A percentile compares a stretch with the other conserved stretches of the same genome.
Conservation (phyloP, 1,284 basidiomycete genomes). For the Ceratobasidium theobromae region DNA sequence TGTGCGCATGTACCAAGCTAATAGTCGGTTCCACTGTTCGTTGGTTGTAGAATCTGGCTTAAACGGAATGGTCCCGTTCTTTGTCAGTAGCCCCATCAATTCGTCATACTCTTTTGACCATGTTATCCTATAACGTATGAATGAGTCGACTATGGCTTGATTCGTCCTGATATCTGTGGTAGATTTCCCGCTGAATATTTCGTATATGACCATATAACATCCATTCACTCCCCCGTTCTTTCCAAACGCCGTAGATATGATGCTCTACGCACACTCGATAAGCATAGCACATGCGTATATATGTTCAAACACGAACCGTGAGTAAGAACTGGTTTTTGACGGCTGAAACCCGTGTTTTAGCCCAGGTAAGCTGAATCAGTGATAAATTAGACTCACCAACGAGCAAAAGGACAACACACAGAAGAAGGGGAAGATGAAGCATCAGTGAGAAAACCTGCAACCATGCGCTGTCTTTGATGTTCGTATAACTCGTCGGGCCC, state of each 20-base stretch:
- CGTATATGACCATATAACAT: background rate
- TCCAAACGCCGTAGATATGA: background rate
- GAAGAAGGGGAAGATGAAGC: slow-evolving; percentile 14
- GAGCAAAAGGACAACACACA: slow-evolving; percentile 10
- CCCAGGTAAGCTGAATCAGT: background rate
- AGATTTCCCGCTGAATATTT: too few species aligned
- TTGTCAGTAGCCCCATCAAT: slow-evolving; percentile 7
- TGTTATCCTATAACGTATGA: background rate
- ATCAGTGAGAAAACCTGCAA: slow-evolving; percentile 1
- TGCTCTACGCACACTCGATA: too few species aligned
- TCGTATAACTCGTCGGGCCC: background rate
- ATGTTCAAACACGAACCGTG: slow-evolving; percentile 1
- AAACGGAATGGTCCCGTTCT: background rate
- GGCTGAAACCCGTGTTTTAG: background rate
- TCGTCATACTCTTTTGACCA: slow-evolving; percentile 16
- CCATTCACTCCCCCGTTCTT: background rate
- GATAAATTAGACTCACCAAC: background rate
- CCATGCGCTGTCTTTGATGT: background rate
- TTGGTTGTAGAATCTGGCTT: too few species aligned
- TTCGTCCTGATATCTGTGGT: background rate
- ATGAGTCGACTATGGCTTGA: background rate
- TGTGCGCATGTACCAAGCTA: too few species aligned
- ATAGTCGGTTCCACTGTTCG: too few species aligned
- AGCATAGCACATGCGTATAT: too few species aligned
- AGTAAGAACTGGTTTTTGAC: slow-evolving; percentile 29